Base-by-base conservation (phyloP, 1,139 yeast genomes). In the Yamadazyma friedrichii region DNA sequence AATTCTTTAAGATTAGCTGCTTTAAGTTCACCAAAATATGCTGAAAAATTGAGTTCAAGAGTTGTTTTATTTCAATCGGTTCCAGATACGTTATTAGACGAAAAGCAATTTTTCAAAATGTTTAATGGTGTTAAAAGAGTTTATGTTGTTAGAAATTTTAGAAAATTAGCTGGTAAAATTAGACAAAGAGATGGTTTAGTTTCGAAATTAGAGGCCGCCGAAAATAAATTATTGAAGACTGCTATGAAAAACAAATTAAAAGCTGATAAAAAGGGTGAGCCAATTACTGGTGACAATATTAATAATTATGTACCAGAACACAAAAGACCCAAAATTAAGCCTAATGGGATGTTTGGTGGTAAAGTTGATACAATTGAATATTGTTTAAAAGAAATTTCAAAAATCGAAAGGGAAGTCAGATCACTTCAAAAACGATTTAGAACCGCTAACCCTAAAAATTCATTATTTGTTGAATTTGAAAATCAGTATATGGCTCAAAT, bases 11-110 rank as follows among this genome's bases (percentile, higher is more conserved):
- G 95, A 56, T 86, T 85, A 52, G 94, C 93, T 9, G 84, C 84
- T 11, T 75, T 89, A 46, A 74, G 95, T 6, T 78, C 95, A 25
- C 95, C 96, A 12, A 74, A 80, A 47, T 88, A 88, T 58, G 84
- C 94, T 40, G 73, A 77, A 47, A 76, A 81, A 51, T 65, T 86
- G 29, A 78, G 94, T 11, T 85, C 94, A 5, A 79, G 93, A 58
- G 85, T 95, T 1, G 81, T 93, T 20, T 68, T 91, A 43, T 76
- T 91, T 57, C 94, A 87, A 58, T 77, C 84, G 29, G 87, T 93
- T 4, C 96, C 97, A 11, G 78, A 80, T 40, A 70, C 78, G 29
- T 72, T 81, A 50, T 67, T 84, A 43, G 79, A 76, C 50, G 87
- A 81, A 53, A 81, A 76, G 47, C 84, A 80, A 48, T 74, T 84